Evolutionary conservation across 108 stramenopile genomes (phyloP), one percentile per base, ranked within the genome.

Genomic region (Mediolabrus comicus): DNA sequence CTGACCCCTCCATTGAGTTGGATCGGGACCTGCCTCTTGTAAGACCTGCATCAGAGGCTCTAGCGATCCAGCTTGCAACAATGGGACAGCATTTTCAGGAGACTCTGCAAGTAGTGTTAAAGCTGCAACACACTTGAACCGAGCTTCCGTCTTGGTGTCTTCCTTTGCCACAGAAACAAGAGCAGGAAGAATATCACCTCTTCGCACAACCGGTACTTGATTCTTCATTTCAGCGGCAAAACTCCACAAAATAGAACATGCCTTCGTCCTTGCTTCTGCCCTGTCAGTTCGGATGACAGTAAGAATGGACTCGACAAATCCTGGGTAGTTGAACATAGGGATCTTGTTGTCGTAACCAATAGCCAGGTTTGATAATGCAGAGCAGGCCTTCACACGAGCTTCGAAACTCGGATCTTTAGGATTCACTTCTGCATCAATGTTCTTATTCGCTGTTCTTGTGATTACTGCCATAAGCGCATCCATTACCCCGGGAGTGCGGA

Each of bases 261-360:
- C 94, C 77, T 95, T 95, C 26, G 94, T 95, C 35, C 94, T 75
- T 2, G 91, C 91, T 65, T 95, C 94, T 24, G 86, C 94, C 34
- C 71, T 83, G 59, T 95, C 94, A 0, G 91, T 88, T 68, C 85
- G 80, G 72, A 95, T 92, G 54, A 95, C 94, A 52, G 86, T 85
- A 43, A 95, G 70, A 51, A 95, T 95, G 27, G 84, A 62, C 72
- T 89, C 91, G 19, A 95, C 94, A 76, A 95, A 95, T 19, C 94
- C 91, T 13, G 94, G 91, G 64, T 92, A 95, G 63, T 81, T 69
- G 63, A 95, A 95, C 94, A 95, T 95, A 36, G 94, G 89, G 58
- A 95, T 95, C 89, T 95, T 95, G 77, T 95, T 95, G 78, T 95
- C 94, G 71, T 95, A 95, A 6, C 94, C 94, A 77, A 95, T 95